Percentiles rank a stretch among this genome's conserved stretches.
Evolutionary conservation across 768 basidiomycete genomes (phyloP).

Genomic region (Boletus pseudo-olivaceus): DNA sequence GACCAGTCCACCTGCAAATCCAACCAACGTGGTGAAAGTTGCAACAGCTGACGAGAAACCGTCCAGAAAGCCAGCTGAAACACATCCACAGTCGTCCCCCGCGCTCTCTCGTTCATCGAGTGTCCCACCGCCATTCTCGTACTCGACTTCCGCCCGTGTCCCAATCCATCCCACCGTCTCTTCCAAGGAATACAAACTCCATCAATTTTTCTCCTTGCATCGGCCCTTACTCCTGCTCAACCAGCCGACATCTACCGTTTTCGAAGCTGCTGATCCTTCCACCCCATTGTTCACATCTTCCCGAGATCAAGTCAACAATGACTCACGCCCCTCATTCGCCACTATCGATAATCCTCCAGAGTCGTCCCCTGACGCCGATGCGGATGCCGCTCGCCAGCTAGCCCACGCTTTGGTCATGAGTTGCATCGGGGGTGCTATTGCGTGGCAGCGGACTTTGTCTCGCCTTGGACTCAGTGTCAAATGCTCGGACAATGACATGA

Average conservation of each 20-base stretch:
- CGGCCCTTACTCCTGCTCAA: slow-evolving; percentile 71
- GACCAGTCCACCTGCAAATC: slow-evolving; percentile 13
- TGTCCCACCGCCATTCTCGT: slow-evolving; percentile 15
- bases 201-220: slow-evolving; percentile 82
- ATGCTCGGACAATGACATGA: slow-evolving; percentile 46
- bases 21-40: slow-evolving; percentile 12
- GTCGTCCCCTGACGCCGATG: slow-evolving; percentile 66
- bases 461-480: slow-evolving; percentile 59
- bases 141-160: slow-evolving; percentile 3
- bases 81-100: slow-evolving; percentile 18
- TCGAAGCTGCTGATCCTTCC: slow-evolving; percentile 32
- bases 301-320: slow-evolving; percentile 26
- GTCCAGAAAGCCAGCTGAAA: slow-evolving; percentile 22
- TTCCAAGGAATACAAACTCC: slow-evolving; percentile 70
- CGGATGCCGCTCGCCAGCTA: slow-evolving; percentile 77
- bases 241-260: slow-evolving; percentile 57
- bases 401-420: slow-evolving; percentile 69
- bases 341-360: slow-evolving; percentile 44
- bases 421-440: slow-evolving; percentile 53
- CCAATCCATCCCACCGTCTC: slow-evolving; percentile 54
- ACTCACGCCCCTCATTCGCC: slow-evolving; percentile 23
- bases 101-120: slow-evolving; percentile 7
- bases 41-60: slow-evolving; percentile 28
- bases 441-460: slow-evolving; percentile 69
- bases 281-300: slow-evolving; percentile 17